Base-by-base conservation (phyloP, 371 early-diverging fungal species). In the Agmasoma carcini region DNA sequence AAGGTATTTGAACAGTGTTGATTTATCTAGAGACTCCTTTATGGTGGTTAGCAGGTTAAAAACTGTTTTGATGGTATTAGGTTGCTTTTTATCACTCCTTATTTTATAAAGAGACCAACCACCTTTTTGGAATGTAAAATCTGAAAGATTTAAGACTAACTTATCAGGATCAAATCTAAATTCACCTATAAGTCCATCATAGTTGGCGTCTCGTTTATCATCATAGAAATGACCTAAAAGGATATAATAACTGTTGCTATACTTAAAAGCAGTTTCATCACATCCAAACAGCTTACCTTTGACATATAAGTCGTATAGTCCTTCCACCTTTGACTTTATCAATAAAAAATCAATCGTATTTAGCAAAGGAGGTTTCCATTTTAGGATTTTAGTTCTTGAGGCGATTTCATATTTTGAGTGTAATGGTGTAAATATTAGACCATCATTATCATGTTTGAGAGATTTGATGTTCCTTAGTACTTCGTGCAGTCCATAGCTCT, bases 341-440 rank as follows among this genome's bases (percentile, higher is more conserved):
- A 59, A 71, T 59, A 77, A 78, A 55, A 96, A 91, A 68, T 97
- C 97, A 11, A 93, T 79, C 0, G 95, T 88, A 72, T 95, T 95
- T 63, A 93, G 85, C 53, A 84, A 80, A 9, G 90, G 81, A 9
- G 95, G 93, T 67, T 95, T 97, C 97, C 97, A 97, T 77, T 97
- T 97, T 29, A 93, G 72, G 82, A 90, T 88, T 60, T 82, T 84
- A 6, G 78, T 61, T 52, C 86, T 85, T 0, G 90, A 88, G 30
- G 90, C 91, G 6, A 80, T 66, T 0, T 63, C 63, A 70, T 94
- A 94, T 20, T 84, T 81, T 1, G 85, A 83, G n/a, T 74, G 70
- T 2, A 79, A 79, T 1, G 90, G 81, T 0, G 94, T 93, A 68
- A 92, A 96, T 38, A 96, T 90, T 2, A 94, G 71, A 0, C 97